Evolutionary conservation across 345 rosid species (phyloP).

Genomic region (Eucalyptus caleyi): DNA sequence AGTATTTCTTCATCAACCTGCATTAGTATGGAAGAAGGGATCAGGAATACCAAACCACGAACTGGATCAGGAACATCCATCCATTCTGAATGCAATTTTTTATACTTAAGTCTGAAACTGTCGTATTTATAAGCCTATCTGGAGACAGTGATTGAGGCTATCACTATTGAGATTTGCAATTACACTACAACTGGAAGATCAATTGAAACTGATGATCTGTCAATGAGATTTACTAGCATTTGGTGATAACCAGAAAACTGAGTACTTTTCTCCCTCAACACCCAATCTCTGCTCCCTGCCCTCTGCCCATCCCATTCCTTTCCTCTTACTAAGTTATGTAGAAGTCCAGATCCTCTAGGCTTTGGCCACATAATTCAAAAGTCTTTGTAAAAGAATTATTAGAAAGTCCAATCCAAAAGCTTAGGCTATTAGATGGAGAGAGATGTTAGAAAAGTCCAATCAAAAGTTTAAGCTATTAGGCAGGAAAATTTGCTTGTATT

Average conservation of each 20-base stretch:
- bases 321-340: neutral
- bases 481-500: neutral
- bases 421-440: neutral
- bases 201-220: neutral
- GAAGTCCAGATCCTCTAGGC: neutral
- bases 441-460: neutral
- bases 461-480: neutral
- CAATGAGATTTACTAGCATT: neutral
- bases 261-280: neutral
- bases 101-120: neutral
- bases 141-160: neutral
- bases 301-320: neutral
- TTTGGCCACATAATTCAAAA: neutral
- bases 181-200: neutral
- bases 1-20: constrained; percentile 92
- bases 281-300: neutral
- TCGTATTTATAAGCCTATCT: neutral
- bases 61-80: neutral
- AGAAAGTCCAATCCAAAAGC: neutral
- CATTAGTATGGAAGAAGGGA: neutral
- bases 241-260: neutral
- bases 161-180: neutral
- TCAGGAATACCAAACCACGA: neutral
- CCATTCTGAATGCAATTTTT: neutral
- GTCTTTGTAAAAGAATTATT: neutral